These are phyloP conservation scores for Arthromyces matolae DNA, from an alignment of 768 basidiomycete species.

Conservation along the genomic window DNA sequence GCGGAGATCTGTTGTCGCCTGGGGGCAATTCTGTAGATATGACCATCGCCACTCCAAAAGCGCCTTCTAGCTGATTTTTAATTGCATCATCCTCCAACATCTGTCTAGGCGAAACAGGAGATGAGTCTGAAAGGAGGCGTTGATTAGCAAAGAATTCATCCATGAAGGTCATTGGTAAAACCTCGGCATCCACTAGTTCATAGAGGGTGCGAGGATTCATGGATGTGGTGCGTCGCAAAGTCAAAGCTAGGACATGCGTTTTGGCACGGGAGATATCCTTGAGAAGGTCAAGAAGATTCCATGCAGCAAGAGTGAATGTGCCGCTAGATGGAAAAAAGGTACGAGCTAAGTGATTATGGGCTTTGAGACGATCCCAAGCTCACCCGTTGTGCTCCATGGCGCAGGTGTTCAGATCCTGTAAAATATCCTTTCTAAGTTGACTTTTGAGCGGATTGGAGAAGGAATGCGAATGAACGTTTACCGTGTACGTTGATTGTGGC, in stretches of 20 bases:
- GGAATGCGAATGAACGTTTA: too few relatives aligned
- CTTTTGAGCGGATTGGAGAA: too few relatives aligned
- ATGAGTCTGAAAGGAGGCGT: too few relatives aligned
- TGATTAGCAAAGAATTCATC: too few relatives aligned
- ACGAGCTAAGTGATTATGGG: too few relatives aligned
- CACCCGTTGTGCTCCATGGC: conserved; percentile 6
- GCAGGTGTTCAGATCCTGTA: conserved; percentile 2
- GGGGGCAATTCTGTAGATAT: too few relatives aligned
- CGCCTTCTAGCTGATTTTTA: too few relatives aligned
- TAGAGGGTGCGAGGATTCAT: conserved; percentile 6
- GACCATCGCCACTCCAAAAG: too few relatives aligned
- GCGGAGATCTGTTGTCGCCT: neutral
- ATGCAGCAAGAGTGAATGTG: conserved; percentile 3
- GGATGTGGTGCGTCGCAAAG: conserved; percentile 4
- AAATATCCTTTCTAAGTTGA: conserved; percentile 4
- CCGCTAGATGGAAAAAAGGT: too few relatives aligned
- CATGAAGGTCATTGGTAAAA: conserved; percentile 7
- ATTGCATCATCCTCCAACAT: too few relatives aligned
- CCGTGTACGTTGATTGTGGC: conserved; percentile 3
- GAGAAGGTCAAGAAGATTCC: conserved; percentile 8
- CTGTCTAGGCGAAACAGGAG: too few relatives aligned
- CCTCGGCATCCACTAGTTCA: conserved; percentile 6
- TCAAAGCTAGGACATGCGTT: conserved; percentile 7
- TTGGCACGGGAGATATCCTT: conserved; percentile 9
- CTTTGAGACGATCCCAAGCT: too few relatives aligned